Conservation (phyloP, 352 stramenopile species). For the Halophytophthora polymorphica region DNA sequence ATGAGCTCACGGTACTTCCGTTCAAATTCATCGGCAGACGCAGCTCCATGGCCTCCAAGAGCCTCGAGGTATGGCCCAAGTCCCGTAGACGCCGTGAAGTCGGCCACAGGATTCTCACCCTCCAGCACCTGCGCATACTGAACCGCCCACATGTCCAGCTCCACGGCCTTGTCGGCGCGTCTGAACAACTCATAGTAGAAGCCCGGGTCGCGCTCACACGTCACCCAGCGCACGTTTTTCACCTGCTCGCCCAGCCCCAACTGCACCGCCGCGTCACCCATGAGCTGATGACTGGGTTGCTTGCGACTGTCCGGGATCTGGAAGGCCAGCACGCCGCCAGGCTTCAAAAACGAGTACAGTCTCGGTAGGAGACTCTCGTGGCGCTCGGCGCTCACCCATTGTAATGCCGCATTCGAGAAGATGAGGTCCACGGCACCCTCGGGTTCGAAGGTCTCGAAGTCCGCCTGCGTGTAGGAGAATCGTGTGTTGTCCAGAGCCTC, state of each 20-base stretch:
- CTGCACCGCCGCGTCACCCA: conserved; percentile 41
- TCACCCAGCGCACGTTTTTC: conserved; percentile 60
- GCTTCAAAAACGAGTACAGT: conserved; percentile 61
- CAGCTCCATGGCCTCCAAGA: conserved; percentile 29
- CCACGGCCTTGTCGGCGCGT: conserved; percentile 5
- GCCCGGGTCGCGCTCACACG: conserved; percentile 50
- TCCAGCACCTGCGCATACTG: conserved; percentile 60
- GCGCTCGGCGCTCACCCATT: conserved; percentile 57
- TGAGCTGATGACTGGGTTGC: conserved; percentile 61
- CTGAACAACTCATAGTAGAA: conserved; percentile 78
- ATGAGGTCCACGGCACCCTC: conserved; percentile 54
- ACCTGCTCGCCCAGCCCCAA: conserved; percentile 39
- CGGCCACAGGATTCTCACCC: conserved; percentile 60
- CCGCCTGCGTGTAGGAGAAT: conserved; percentile 48
- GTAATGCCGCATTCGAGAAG: conserved; percentile 67
- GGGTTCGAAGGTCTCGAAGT: conserved; percentile 54
- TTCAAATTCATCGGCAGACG: conserved; percentile 32
- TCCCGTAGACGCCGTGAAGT: conserved; percentile 62
- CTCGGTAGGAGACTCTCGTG: conserved; percentile 44
- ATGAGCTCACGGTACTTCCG: conserved; percentile 59
- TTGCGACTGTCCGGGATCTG: conserved; percentile 68
- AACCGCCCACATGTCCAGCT: conserved; percentile 67
- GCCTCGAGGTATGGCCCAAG: conserved; percentile 60
- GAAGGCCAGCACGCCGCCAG: conserved; percentile 63
- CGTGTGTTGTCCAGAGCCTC: conserved; percentile 11